Evolutionary conservation across 768 basidiomycete genomes (phyloP), one percentile per base, ranked within the genome.

Genomic region (Artomyces pyxidatus): DNA sequence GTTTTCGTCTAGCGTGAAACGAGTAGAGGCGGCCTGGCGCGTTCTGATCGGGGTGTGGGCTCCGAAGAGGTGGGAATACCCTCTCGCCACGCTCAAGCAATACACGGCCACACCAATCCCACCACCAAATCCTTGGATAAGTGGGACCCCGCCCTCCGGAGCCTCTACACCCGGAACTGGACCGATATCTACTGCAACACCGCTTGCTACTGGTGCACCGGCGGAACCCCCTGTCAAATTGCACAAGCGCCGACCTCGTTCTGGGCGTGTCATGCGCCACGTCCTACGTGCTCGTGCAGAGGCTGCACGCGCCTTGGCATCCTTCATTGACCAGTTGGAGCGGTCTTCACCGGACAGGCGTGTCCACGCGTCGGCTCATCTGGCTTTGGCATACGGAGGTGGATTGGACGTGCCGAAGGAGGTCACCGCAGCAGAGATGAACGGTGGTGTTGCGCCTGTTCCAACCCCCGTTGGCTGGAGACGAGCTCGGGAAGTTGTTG

Each of bases 1-100:
- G 32, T 52, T 45, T 44, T 43, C 45, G 39, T 30, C 9, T 22
- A 55, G 92, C 26, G 79, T 82, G 42, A 95, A 93, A 66, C 88
- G 87, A 37, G 76, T 95, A 42, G 74, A 86, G 16, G 89, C 94
- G 5, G 83, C 93, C n/a, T 99, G 95, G 93, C 83, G 91, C 47
- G 82, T 96, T n/a, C 77, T 99, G 12, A 78, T 97, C 54, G 96
- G 94, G 6, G 81, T 98, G 11, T 98, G 96, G 96, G 76, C 77
- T 0, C 93, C 94, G 5, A 82, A 78, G 62, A 71, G 69, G 39
- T 89, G 84, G 82, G 94, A 96, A 55, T 71, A 94, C 38, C 78
- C 88, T 4, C 63, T 87, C 22, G 61, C 77, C n/a, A 80, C 85
- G 3, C 74, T 95, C 44, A 72, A 81, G 12, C 81, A 77, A 49